These are phyloP conservation scores for Thermoascus crustaceus DNA, from an alignment of 2,329 filamentous ascomycete genomes.

Conservation along the genomic window DNA sequence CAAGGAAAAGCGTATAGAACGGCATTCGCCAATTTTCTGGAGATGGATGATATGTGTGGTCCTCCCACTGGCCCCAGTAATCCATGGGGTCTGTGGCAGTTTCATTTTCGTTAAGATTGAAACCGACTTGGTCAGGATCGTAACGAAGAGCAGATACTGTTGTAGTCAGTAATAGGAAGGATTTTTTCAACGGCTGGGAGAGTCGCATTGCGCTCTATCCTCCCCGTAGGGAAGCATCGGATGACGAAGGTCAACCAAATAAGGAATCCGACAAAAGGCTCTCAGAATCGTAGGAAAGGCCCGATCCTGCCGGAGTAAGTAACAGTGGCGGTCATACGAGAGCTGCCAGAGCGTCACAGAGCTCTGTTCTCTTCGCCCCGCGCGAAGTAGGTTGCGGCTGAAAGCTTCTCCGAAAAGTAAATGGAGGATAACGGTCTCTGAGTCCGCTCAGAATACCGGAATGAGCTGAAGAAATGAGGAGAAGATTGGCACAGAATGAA, in stretches of 20 bases:
- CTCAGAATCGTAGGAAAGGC: neutral
- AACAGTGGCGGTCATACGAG: too few relatives aligned
- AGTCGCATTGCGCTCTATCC: conserved; percentile 15
- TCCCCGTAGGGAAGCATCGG: neutral
- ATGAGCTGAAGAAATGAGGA: too few relatives aligned
- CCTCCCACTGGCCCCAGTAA: conserved; percentile 45
- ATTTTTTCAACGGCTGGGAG: neutral
- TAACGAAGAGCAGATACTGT: conserved; percentile 22
- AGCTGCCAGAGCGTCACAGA: too few relatives aligned
- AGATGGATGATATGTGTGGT: conserved; percentile 42
- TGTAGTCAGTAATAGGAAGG: conserved; percentile 2
- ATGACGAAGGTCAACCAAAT: neutral
- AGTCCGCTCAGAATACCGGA: too few relatives aligned
- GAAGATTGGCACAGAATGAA: too few relatives aligned
- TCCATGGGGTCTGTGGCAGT: conserved; percentile 45
- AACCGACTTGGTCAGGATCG: conserved; percentile 39
- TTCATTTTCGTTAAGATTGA: conserved; percentile 51
- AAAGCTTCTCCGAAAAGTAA: too few relatives aligned
- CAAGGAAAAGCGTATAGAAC: conserved; percentile 53
- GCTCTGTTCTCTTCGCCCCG: too few relatives aligned
- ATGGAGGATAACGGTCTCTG: too few relatives aligned
- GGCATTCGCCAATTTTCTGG: conserved; percentile 54
- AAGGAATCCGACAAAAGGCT: neutral
- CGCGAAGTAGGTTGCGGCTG: too few relatives aligned
- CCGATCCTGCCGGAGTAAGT: too few relatives aligned